phyloP scores from a whole-genome alignment of 2,329 filamentous ascomycete species.

The Myriosclerotinia scirpicola region DNA sequence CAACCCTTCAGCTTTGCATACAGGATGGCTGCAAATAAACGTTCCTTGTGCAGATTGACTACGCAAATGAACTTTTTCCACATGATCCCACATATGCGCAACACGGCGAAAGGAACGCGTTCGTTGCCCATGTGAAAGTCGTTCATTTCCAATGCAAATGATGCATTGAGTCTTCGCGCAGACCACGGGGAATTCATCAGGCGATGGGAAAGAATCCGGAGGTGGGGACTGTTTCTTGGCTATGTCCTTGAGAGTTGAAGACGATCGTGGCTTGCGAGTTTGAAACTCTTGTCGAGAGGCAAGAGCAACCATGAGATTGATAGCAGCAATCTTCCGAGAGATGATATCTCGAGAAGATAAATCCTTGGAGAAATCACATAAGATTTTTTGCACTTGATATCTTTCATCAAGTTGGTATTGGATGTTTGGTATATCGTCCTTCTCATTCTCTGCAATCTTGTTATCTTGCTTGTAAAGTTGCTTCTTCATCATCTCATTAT shows the following conservation, averaged over 20 bases:
- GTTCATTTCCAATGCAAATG: slow-evolving; percentile 27
- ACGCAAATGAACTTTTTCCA: slow-evolving; percentile 29
- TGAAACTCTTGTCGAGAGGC: slow-evolving; percentile 29
- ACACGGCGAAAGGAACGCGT: slow-evolving; percentile 26
- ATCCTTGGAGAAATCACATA: slow-evolving; percentile 33
- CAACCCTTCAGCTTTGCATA: slow-evolving; percentile 21
- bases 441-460: slow-evolving; percentile 23
- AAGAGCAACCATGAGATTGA: slow-evolving; percentile 31
- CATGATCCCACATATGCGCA: slow-evolving; percentile 28
- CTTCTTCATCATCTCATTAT: slow-evolving; percentile 32
- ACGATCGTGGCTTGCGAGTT: slow-evolving; percentile 23
- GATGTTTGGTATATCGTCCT: slow-evolving; percentile 25
- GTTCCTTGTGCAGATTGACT: slow-evolving; percentile 7
- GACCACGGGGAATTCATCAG: slow-evolving; percentile 28
- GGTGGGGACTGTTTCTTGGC: background rate
- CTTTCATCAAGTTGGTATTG: slow-evolving; percentile 32
- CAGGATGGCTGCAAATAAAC: slow-evolving; percentile 26
- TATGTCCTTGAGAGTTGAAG: background rate
- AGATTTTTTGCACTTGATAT: slow-evolving; percentile 28
- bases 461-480: slow-evolving; percentile 25
- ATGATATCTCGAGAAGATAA: slow-evolving; percentile 24
- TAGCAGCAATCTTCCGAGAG: slow-evolving; percentile 22
- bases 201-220: slow-evolving; percentile 20
- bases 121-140: slow-evolving; percentile 26
- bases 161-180: slow-evolving; percentile 31